phyloP scores from a whole-genome alignment of 768 basidiomycete species.

The Leccinum longicurvipes region DNA sequence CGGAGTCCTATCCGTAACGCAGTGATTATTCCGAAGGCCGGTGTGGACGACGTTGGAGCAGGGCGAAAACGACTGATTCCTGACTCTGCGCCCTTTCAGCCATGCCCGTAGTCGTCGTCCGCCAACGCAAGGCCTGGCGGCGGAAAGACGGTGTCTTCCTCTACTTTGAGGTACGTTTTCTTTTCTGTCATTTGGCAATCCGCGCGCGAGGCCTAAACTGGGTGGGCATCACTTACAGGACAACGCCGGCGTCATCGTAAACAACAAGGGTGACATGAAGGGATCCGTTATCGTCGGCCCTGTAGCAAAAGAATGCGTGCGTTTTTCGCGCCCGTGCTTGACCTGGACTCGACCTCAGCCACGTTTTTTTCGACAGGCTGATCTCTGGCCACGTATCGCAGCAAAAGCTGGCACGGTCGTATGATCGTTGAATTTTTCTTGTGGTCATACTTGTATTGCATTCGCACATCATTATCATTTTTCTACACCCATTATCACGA shows the following conservation, averaged over 20 bases:
- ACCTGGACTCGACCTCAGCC: not conserved
- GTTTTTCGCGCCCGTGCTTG: slow-evolving; percentile 29
- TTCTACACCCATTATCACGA: slow-evolving; percentile 2
- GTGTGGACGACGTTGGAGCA: no score
- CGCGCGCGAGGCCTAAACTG: not conserved
- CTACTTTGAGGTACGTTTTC: slow-evolving; percentile 81
- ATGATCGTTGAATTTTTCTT: slow-evolving; percentile 41
- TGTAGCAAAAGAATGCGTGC: slow-evolving; percentile 98
- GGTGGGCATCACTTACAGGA: slow-evolving; percentile 44
- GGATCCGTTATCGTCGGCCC: slow-evolving; percentile 95
- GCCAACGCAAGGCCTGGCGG: slow-evolving; percentile 98
- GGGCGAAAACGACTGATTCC: no score
- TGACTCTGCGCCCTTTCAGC: slow-evolving; percentile 49
- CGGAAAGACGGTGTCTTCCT: slow-evolving; percentile 98
- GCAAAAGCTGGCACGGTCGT: slow-evolving; percentile 99
- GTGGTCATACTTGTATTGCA: slow-evolving; percentile 11
- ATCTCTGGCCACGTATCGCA: slow-evolving; percentile 99
- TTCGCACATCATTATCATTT: not conserved
- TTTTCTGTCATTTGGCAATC: not conserved
- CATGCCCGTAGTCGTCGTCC: slow-evolving; percentile 95
- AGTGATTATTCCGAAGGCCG: no score
- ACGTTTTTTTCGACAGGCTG: slow-evolving; percentile 53
- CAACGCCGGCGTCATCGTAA: slow-evolving; percentile 96
- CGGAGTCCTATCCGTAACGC: no score
- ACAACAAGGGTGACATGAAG: slow-evolving; percentile 99